Conservation (phyloP, 441 rosid species). For the Aleurites moluccanus region DNA sequence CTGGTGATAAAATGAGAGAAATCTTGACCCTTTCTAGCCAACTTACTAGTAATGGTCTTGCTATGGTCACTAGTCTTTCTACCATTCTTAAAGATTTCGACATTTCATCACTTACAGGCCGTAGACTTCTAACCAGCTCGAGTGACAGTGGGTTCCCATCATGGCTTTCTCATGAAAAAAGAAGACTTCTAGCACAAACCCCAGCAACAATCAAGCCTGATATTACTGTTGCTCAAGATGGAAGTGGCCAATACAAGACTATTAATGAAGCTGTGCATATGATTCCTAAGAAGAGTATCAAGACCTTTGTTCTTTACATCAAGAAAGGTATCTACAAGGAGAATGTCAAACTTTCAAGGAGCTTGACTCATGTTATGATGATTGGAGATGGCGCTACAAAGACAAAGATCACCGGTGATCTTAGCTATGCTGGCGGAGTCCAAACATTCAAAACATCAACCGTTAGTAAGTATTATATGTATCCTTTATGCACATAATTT, state of each 20-base stretch:
- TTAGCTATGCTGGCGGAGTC: constrained; percentile 45
- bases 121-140: constrained; percentile 11
- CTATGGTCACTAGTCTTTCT: constrained; percentile 53
- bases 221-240: constrained; percentile 64
- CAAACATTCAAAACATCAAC: constrained; percentile 58
- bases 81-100: constrained; percentile 33
- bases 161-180: constrained; percentile 42
- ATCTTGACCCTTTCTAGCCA: constrained; percentile 42
- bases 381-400: constrained; percentile 77
- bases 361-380: constrained; percentile 44
- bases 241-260: constrained; percentile 65
- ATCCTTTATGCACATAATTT: too few relatives aligned
- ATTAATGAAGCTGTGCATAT: constrained; percentile 51
- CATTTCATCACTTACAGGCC: constrained; percentile 30
- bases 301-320: constrained; percentile 55
- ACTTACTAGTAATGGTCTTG: constrained; percentile 69
- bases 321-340: constrained; percentile 75
- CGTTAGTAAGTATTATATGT: constrained; percentile 42
- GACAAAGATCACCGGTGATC: constrained; percentile 60
- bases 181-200: constrained; percentile 37
- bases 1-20: constrained; percentile 48
- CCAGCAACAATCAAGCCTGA: constrained; percentile 40
- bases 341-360: constrained; percentile 38
- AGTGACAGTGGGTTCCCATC: constrained; percentile 38
- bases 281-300: constrained; percentile 37